Base-by-base conservation (phyloP, 208 protist genomes). In the Leptomonas pyrrhocoris region DNA sequence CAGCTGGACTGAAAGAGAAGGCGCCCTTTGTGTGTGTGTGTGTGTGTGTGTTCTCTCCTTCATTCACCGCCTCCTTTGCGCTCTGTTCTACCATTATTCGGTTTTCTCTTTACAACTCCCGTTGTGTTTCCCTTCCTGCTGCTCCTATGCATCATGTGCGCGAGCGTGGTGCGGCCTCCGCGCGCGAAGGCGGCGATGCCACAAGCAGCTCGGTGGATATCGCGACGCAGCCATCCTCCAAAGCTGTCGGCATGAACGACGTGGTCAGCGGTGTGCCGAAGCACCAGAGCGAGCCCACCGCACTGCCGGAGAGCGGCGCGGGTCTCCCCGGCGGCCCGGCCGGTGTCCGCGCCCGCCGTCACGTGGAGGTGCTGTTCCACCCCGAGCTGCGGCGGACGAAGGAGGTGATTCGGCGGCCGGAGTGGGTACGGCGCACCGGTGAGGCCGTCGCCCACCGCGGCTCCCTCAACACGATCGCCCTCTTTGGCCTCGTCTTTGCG, bases 401-500 rank as follows among this genome's bases (percentile, higher is more conserved):
- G 51, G 86, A 89, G 53, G 86, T 94, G 27, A 92, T 94, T 12
- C 74, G 86, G 15, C 77, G 86, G 11, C 89, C 89, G 15, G 86
- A 90, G 45, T 94, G 89, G 89, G 83, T 94, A 43, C 72, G 70
- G 56, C 86, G 71, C 55, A 68, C 82, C 21, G 89, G 89, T 18
- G 89, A 94, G 69, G 86, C 71, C 18, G 86, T 92, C 28, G 84
- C 86, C 48, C 89, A 89, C 59, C 84, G 89, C 45, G 85, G 86
- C 58, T 91, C 84, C 16, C 84, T 94, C 60, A 84, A 79, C 57
- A 58, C 78, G 27, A 25, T 88, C 1, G 78, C 83, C 5, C 77
- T 94, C 19, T 90, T 92, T 49, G 89, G 86, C 11, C 77, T 94
- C n/a, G 67, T 94, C 62, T 94, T 93, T 56, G 72, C 86, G 34